Base-by-base conservation (phyloP, 2,329 filamentous ascomycete genomes). In the Fusarium pseudoanthophilum region DNA sequence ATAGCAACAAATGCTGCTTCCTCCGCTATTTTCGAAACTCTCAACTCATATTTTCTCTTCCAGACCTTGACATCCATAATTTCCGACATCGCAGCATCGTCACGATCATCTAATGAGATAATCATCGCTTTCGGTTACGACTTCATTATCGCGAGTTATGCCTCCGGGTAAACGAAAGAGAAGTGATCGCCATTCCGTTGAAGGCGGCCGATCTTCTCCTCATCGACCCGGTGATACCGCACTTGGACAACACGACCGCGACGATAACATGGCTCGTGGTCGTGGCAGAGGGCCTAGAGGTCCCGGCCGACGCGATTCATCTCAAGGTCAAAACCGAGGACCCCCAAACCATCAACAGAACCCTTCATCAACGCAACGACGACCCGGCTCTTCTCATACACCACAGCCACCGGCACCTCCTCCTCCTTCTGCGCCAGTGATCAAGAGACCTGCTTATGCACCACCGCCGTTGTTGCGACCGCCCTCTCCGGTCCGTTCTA, bases 221-320 rank as follows among this genome's bases (percentile, higher is more conserved):
- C 89, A 92, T 81, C 88, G 89, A 39, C 90, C 90, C 52, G 86
- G 84, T 59, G 87, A 91, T 75, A 87, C 87, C 11, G 78, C 82
- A 43, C 78, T 90, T 61, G 88, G 83, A 48, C 89, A 90, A 71
- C 88, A 91, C 79, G 90, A 92, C 61, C 82, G 87, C 81, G 85
- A 87, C 72, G 85, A 88, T 77, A 83, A 83, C 43, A 81, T 83
- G 73, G 84, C 84, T 55, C 81, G 84, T 67, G 83, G 85, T 70
- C 85, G 87, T 60, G 83, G 84, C 67, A 84, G 87, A 66, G 83
- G 84, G 64, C 83, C 83, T 51, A 85, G 86, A 75, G 81, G 86
- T 75, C 81, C 80, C 57, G 84, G 87, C 62, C 88, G 88, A 60
- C 87, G 87, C 72, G 87, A 89, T 72, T 87, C 87, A 11, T 82